Evolutionary conservation across 345 rosid genomes (phyloP), one percentile per base, ranked within the genome.

Genomic region (Sisymbrium altissimum): DNA sequence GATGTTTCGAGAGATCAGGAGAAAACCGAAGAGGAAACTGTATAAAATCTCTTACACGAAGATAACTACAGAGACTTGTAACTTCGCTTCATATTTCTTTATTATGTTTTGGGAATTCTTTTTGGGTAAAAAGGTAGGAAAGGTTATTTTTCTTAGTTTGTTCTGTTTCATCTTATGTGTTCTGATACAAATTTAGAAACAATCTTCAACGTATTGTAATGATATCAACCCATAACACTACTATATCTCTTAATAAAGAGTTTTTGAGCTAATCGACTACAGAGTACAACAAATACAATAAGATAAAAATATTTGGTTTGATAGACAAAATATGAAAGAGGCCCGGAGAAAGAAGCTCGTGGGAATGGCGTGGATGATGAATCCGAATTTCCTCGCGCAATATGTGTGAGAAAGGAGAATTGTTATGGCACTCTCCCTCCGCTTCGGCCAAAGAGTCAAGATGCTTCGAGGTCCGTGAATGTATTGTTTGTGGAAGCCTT

Each of bases 31-130:
- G 74, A 76, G 69, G 70, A 68, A 69, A 70, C 44, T 69, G 70
- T 76, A 62, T 53, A 61, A 75, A 69, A 59, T 36, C 75, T 76
- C 66, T 25, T 36, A 70, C 80, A 64, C 75, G 71, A 70, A 55
- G 75, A 61, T 63, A 69, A 76, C 43, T 55, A 76, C 43, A 43
- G 33, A 53, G 65, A 54, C 75, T 76, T 76, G 79, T 63, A 76
- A 69, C 52, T 54, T 63, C 9, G 9, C 44, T 70, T 70, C 29
- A 18, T 54, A 62, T 57, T 68, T 25, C 27, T 55, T 32, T 32
- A 5, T 1, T 40, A 46, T 57, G 66, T 48, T 75, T 59, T 59
- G 53, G 9, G 36, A 58, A 10, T 57, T 46, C 33, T 19, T 67
- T 66, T 40, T 15, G 67, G 40, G 56, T 53, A 76, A 53, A 48